Evolutionary conservation across 495 filamentous ascomycete genomes (phyloP).

Genomic region (Aspergillus affinis): DNA sequence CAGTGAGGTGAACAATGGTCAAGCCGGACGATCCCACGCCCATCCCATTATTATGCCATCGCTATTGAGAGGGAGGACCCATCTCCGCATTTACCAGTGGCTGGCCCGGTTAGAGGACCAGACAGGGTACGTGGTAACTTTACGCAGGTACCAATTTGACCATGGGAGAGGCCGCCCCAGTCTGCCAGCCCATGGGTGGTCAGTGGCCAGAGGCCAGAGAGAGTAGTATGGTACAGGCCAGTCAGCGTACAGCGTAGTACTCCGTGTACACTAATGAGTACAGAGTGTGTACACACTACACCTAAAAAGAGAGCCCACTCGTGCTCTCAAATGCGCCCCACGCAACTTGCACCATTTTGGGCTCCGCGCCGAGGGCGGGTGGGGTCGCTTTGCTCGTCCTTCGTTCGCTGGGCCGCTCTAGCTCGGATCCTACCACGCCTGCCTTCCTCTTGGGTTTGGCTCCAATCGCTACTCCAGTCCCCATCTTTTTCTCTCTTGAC

Average conservation of each 20-base stretch:
- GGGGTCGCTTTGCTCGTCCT: conserved; percentile 5
- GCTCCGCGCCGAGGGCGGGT: conserved; percentile 24
- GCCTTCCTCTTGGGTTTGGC: not conserved
- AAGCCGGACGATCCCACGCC: conserved; percentile 6
- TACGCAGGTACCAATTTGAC: not conserved
- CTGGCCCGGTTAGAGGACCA: not conserved
- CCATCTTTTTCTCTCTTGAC: no score
- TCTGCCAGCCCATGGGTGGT: no score
- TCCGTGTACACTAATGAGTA: no score
- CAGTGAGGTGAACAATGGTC: not conserved
- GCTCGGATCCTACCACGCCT: not conserved
- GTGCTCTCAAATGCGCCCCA: conserved; percentile 26
- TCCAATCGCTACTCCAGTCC: no score
- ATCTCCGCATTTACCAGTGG: conserved; percentile 1
- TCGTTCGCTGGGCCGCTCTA: not conserved
- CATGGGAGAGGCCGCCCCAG: no score
- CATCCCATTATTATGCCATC: not conserved
- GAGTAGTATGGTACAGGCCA: not conserved
- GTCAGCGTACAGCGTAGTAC: not conserved
- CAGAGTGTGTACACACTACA: no score
- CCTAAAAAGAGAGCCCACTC: conserved; percentile 24
- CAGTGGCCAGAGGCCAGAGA: no score
- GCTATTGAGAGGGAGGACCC: not conserved
- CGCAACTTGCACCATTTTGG: conserved; percentile 24
- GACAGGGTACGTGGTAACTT: not conserved